Evolutionary conservation across 139 green algal species (phyloP).

Genomic region (Marvania coccoides): DNA sequence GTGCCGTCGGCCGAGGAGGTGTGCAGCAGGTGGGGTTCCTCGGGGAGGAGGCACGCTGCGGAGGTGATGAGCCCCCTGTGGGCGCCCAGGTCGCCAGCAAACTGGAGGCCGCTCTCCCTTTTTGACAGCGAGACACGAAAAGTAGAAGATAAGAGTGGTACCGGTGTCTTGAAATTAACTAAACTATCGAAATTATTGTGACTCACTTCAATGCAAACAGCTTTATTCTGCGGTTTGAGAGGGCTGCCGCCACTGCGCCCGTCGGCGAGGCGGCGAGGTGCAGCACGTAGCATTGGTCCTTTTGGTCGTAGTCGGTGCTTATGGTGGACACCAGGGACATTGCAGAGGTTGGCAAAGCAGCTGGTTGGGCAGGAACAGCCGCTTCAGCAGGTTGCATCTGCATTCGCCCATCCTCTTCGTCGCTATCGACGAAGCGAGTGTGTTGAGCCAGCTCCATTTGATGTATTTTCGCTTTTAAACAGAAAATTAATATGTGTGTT

Average conservation of each 20-base stretch:
- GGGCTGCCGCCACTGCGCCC: slow-evolving; percentile 30
- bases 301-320: slow-evolving; percentile 37
- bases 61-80: slow-evolving; percentile 33
- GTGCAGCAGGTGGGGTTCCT: slow-evolving; percentile 35
- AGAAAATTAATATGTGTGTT: no score
- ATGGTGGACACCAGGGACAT: slow-evolving; percentile 1
- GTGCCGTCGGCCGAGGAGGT: slow-evolving; percentile 51
- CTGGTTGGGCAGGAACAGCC: not conserved
- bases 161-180: no score
- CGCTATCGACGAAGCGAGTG: not conserved
- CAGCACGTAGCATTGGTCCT: slow-evolving; percentile 61
- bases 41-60: slow-evolving; percentile 24
- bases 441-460: not conserved
- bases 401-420: slow-evolving; percentile 1
- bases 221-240: slow-evolving; percentile 54
- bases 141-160: no score
- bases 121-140: no score
- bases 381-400: not conserved
- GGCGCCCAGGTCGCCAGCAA: slow-evolving; percentile 39
- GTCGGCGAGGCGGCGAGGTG: slow-evolving; percentile 15
- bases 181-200: no score
- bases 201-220: slow-evolving; percentile 24
- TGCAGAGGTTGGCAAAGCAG: not conserved
- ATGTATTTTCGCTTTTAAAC: not conserved
- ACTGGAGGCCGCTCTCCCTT: slow-evolving; percentile 19